Base-by-base conservation (phyloP, 2,329 filamentous ascomycete genomes). In the Penicillium sp. region DNA sequence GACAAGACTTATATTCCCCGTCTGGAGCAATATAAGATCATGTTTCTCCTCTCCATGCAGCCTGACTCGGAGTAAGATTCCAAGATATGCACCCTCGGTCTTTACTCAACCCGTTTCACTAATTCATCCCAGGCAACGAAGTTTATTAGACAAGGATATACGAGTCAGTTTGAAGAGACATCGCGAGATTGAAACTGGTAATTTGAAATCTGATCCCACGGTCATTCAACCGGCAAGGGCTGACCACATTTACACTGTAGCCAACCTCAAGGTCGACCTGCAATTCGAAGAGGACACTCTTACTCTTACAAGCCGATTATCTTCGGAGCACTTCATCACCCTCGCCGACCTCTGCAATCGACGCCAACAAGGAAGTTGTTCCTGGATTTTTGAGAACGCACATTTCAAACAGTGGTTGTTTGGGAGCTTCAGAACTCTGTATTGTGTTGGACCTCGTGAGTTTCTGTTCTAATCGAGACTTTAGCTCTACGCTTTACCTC, bases 21-120 rank as follows among this genome's bases (percentile, higher is more conserved):
- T 4, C 38, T 70, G 28, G 68, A 70, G 36, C 65, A 68, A 41
- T 70, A 61, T 36, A 69, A 68, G 51, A 53, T 64, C 10, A 55
- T 65, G 41, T 49, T 69, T 6, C 23, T 70, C 1, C 41, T 70
- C 4, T 45, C 62, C 0, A 59, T 65, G 51, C 67, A 70, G 43
- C 59, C 66, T 2, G 62, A 65, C 8, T 66, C 66, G 0, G 21
- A 44, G 59, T 61, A 53, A 49, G 51, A 48, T 54, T n/a, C 47
- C 48, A 7, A 49, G 49, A n/a, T 39, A 16, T 34, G 45, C 39
- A 13, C 16, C 13, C 8, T 6, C 6, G 33, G 15, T 36, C 13
- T 31, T 31, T n/a, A 6, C 7, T 9, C 15, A n/a, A 16, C 3
- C 13, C 12, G 28, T 36, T 36, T 2, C 38, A 18, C 38, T 41